Percentiles rank a stretch among this genome's conserved stretches.
These are phyloP conservation scores for Didymosphaeria variabile DNA, from an alignment of 2,329 filamentous ascomycete species.

Conservation along the genomic window DNA sequence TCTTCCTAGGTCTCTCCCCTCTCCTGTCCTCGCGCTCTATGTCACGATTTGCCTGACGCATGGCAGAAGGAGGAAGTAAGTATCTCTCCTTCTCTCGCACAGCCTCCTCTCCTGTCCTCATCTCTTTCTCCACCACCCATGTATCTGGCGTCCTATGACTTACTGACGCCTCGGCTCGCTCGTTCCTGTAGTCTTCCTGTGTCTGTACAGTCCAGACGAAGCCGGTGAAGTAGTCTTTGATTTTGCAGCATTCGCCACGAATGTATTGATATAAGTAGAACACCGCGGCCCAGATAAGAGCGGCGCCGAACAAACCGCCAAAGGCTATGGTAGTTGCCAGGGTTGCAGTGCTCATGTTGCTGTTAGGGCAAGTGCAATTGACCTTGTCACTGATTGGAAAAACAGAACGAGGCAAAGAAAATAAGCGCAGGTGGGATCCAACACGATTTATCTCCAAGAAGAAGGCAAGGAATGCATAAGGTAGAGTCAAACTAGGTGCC, in stretches of 20 bases:
- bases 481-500: neutral
- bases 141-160: conserved; percentile 9
- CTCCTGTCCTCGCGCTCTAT: neutral
- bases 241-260: conserved; percentile 23
- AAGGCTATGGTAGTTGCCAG: conserved; percentile 31
- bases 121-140: conserved; percentile 4
- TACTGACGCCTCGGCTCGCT: neutral
- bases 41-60: neutral
- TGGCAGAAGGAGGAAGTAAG: too few relatives aligned
- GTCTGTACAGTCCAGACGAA: neutral
- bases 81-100: neutral
- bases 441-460: neutral
- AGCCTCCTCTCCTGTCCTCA: neutral
- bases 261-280: conserved; percentile 32
- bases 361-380: neutral
- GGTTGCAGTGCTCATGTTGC: conserved; percentile 24
- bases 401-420: neutral
- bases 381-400: neutral
- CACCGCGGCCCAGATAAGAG: conserved; percentile 28
- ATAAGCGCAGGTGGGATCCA: neutral
- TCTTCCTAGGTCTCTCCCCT: neutral
- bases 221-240: conserved; percentile 30
- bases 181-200: conserved; percentile 12
- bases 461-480: too few relatives aligned
- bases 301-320: conserved; percentile 31